Base-by-base conservation (phyloP, 148 eudicot species). In the Spergularia marina region DNA sequence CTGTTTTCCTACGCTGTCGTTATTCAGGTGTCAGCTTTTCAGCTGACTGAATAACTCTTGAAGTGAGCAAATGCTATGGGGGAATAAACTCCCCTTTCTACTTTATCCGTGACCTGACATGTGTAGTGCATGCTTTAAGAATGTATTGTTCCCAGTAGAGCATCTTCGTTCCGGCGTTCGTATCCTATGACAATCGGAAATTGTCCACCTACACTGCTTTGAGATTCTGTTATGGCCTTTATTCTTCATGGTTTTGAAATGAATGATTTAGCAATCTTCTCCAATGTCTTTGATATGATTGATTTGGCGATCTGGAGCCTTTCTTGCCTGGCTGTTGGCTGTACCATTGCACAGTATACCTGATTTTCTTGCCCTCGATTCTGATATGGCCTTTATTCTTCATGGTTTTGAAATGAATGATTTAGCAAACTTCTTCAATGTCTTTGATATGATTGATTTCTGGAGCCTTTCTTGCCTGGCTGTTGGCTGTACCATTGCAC, bases 1-100 rank as follows among this genome's bases (percentile, higher is more conserved):
- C 52, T 55, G 61, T 55, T 75, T 79, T 80, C 75, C 83, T 72
- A 61, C 16, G 65, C 62, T 56, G 60, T 71, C 44, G 20, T 47
- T 65, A n/a, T 61, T 60, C 72, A 70, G 68, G 51, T 69, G 72
- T 70, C 73, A 70, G 56, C 40, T 49, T 30, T 30, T 30, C 0
- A 30, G 36, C 36, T 30, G 36, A 30, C 36, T 30, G 36, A 30
- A 30, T 30, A 30, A 30, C 36, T n/a, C 30, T 23, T 61, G 47
- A 71, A 71, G 76, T 59, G 51, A 16, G 34, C 55, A 58, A 67
- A 66, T 71, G 58, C 10, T 25, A 17, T 30, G 53, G 64, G 71
- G 63, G 40, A 20, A 65, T 34, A 51, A 34, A 65, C 53, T 30
- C 53, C 68, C 71, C 30, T 59, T 76, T 72, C 76, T 63, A 70